phyloP scores from a whole-genome alignment of 345 rosid species.

The Physaria fendleri region DNA sequence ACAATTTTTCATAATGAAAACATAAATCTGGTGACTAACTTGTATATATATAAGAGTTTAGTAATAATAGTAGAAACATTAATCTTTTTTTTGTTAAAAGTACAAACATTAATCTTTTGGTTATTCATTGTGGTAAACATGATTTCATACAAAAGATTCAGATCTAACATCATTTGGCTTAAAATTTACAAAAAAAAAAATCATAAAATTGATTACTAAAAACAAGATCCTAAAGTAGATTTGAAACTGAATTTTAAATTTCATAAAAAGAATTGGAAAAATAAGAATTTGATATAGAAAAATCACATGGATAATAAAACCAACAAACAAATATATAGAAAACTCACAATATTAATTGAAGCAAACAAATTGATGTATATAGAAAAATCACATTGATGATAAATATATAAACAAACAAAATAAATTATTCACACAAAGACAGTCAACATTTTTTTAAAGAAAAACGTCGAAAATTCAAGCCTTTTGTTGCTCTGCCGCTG shows the following conservation, averaged over 20 bases:
- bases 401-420: conserved; percentile 15
- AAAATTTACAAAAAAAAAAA: background rate
- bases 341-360: conserved; percentile 10
- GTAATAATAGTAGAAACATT: background rate
- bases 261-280: background rate
- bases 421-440: conserved; percentile 23
- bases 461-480: conserved; percentile 28
- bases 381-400: conserved; percentile 21
- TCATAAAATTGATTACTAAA: background rate
- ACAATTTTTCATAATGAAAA: too few relatives aligned
- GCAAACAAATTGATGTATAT: conserved; percentile 9
- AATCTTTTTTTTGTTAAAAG: background rate
- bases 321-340: conserved; percentile 13
- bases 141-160: background rate
- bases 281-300: background rate
- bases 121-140: background rate
- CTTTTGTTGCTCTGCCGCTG: conserved; percentile 36
- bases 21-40: too few relatives aligned
- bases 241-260: background rate
- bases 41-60: too few relatives aligned
- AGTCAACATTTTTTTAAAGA: conserved; percentile 4
- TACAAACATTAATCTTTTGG: background rate
- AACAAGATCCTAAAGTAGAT: background rate
- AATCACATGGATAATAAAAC: background rate
- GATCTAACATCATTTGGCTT: background rate